Percentiles rank a stretch among this genome's conserved stretches.
Evolutionary conservation across 306 rosid species (phyloP).

Genomic region (Aeschynomene evenia): DNA sequence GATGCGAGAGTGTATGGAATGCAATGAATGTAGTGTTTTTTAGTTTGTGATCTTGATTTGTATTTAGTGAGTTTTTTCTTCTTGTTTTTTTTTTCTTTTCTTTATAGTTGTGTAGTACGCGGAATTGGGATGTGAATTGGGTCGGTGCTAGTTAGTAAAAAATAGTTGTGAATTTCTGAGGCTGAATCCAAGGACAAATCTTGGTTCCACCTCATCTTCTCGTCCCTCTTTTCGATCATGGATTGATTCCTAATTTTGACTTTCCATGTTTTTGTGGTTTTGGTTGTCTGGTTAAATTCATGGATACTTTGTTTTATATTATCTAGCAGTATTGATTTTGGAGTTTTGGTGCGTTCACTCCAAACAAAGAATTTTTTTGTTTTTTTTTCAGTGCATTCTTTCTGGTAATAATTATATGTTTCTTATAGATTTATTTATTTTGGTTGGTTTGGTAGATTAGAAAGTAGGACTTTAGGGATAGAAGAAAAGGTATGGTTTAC

Average conservation of each 20-base stretch:
- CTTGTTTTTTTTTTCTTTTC: too few relatives aligned
- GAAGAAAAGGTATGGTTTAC: neutral
- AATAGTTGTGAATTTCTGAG: neutral
- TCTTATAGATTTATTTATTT: neutral
- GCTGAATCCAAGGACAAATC: neutral
- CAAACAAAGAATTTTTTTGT: neutral
- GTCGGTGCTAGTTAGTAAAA: neutral
- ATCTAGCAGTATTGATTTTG: neutral
- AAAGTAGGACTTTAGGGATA: neutral
- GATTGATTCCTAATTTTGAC: constrained; percentile 11
- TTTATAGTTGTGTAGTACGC: neutral
- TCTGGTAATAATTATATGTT: neutral
- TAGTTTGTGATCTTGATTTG: neutral
- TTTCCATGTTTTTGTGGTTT: neutral
- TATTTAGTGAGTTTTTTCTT: neutral
- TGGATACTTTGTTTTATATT: neutral
- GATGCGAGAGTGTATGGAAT: constrained; percentile 8
- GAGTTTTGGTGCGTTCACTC: neutral
- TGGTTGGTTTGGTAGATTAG: neutral
- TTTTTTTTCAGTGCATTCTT: neutral
- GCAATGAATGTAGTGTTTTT: constrained; percentile 13
- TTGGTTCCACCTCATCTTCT: constrained; percentile 2
- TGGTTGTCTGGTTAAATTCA: neutral
- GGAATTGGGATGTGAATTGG: neutral
- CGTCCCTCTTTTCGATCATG: neutral